Evolutionary conservation across 495 filamentous ascomycete genomes (phyloP).

Genomic region (Podospora anserina): DNA sequence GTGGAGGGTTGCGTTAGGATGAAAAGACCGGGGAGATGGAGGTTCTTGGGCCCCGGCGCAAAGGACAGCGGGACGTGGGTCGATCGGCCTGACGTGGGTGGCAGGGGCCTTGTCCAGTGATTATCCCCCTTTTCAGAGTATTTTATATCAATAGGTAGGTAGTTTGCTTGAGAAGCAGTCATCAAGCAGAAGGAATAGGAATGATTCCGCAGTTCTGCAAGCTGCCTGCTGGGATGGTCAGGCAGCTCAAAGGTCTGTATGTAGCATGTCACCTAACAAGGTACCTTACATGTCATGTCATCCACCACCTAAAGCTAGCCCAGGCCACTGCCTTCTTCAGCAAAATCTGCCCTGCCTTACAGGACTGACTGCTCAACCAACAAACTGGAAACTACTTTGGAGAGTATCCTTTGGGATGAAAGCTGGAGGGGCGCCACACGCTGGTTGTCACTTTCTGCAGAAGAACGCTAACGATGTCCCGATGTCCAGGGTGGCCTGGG

Average conservation of each 20-base stretch:
- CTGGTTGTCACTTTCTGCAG: slow-evolving; percentile 2
- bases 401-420: not conserved
- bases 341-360: not conserved
- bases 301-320: not conserved
- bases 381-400: not conserved
- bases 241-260: not conserved
- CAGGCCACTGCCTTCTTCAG: not conserved
- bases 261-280: not conserved
- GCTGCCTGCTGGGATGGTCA: not conserved
- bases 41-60: slow-evolving; percentile 33
- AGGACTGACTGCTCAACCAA: not conserved
- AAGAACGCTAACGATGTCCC: not conserved
- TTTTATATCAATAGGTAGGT: not conserved
- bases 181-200: no score
- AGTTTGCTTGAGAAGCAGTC: no score
- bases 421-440: not conserved
- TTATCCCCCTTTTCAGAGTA: not conserved
- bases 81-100: slow-evolving; percentile 27
- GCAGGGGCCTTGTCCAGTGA: not conserved
- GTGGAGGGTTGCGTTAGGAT: slow-evolving; percentile 34
- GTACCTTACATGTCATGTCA: not conserved
- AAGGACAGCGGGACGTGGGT: slow-evolving; percentile 33
- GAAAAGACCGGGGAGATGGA: slow-evolving; percentile 35
- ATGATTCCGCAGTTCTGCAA: not conserved
- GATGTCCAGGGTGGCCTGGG: slow-evolving; percentile 1